Conservation (phyloP, 345 rosid genomes). For the Mercurialis annua region DNA sequence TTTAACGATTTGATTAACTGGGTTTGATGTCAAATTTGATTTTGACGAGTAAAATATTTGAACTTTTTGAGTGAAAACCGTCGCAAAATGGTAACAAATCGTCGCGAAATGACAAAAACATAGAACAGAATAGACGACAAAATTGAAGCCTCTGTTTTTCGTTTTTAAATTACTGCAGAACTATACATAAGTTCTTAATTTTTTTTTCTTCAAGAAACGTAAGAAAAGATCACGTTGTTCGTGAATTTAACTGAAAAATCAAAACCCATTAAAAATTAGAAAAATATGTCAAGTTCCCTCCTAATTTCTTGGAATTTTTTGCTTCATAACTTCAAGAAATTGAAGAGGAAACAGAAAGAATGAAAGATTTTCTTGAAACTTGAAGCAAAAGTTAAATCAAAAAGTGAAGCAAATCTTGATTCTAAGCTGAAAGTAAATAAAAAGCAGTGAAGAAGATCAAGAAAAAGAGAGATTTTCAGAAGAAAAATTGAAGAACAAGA, state of each 20-base stretch:
- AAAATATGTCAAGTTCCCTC: background rate
- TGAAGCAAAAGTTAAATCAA: background rate
- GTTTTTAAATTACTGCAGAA: constrained; percentile 12
- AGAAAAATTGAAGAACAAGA: constrained; percentile 1
- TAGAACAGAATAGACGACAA: constrained; percentile 12
- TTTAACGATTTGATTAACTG: too few species aligned
- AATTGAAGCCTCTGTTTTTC: background rate
- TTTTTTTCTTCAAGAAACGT: background rate
- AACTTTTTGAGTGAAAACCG: too few species aligned
- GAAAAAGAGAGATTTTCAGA: background rate
- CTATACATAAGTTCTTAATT: background rate
- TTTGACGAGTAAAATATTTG: too few species aligned
- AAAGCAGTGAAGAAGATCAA: constrained; percentile 10
- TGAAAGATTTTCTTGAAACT: too few species aligned
- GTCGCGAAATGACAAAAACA: constrained; percentile 17
- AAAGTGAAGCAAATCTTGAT: background rate
- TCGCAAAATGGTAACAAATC: too few species aligned
- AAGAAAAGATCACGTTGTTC: background rate
- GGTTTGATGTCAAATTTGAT: too few species aligned
- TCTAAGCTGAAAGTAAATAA: background rate
- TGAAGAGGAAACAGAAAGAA: background rate
- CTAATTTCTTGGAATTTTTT: background rate
- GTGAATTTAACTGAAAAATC: background rate
- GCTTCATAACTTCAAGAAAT: background rate
- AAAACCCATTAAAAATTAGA: background rate